phyloP scores from a whole-genome alignment of 2,329 filamentous ascomycete genomes.

The Xylaria sp. region DNA sequence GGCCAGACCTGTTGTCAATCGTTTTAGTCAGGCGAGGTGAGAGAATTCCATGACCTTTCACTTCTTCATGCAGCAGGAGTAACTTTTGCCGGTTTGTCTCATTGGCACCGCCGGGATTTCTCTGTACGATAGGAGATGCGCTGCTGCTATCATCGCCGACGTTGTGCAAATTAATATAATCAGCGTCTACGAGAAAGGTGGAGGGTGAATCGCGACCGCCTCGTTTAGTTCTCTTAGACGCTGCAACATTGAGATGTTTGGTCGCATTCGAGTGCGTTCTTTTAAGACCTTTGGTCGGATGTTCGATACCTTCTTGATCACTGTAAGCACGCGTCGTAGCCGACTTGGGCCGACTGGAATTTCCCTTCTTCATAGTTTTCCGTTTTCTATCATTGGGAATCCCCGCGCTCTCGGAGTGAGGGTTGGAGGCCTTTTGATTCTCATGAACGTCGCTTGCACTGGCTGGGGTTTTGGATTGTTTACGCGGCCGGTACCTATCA shows the following conservation, averaged over 20 bases:
- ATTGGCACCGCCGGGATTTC: background rate
- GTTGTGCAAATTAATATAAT: constrained; percentile 27
- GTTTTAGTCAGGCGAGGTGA: constrained; percentile 10
- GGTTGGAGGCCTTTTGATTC: constrained; percentile 3
- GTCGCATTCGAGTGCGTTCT: background rate
- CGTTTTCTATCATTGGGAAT: background rate
- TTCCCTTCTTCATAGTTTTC: background rate
- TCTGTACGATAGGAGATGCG: background rate
- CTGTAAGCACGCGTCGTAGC: background rate
- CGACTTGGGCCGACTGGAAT: background rate
- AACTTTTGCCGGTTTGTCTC: constrained; percentile 9
- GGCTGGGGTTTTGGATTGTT: constrained; percentile 22
- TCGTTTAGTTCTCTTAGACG: constrained; percentile 8
- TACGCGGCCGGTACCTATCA: constrained; percentile 53
- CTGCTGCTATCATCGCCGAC: constrained; percentile 12
- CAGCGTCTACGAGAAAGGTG: constrained; percentile 19
- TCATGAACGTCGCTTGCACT: constrained; percentile 23
- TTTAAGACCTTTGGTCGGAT: background rate
- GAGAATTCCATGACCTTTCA: constrained; percentile 8
- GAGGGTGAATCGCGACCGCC: background rate
- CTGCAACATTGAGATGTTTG: background rate
- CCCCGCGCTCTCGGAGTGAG: background rate
- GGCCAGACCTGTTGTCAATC: constrained; percentile 1
- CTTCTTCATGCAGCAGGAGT: constrained; percentile 10
- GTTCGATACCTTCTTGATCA: background rate